Evolutionary conservation across 2,329 filamentous ascomycete species (phyloP).

Genomic region (Trichophyton schoenleinii): DNA sequence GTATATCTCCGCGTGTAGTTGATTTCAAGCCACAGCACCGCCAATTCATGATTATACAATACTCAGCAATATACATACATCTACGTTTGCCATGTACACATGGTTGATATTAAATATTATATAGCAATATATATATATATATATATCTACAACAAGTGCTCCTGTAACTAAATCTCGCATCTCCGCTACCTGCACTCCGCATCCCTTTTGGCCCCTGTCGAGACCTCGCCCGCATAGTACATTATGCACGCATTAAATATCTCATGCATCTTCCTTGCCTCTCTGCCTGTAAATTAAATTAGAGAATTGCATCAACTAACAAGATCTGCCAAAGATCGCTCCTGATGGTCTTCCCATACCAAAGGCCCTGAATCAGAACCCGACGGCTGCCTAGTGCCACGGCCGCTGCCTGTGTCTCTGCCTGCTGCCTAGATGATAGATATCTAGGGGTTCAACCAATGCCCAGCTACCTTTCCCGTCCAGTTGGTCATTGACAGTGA

Average conservation of each 20-base stretch:
- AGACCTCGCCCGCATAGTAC: not conserved
- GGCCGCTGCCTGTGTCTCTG: not conserved
- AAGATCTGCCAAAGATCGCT: not conserved
- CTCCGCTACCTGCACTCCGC: not conserved
- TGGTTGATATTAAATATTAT: too few species aligned
- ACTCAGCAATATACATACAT: too few species aligned
- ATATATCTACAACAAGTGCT: too few species aligned
- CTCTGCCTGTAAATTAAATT: not conserved
- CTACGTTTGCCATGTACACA: too few species aligned
- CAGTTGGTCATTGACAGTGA: not conserved
- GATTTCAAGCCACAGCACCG: not conserved
- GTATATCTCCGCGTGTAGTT: not conserved
- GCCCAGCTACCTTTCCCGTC: not conserved
- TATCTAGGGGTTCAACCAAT: not conserved
- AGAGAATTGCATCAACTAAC: not conserved
- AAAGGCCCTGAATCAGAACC: not conserved
- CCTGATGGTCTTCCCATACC: not conserved
- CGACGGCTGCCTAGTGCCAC: not conserved
- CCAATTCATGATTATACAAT: not conserved
- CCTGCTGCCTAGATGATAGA: not conserved
- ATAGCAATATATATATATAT: too few species aligned
- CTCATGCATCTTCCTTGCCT: not conserved
- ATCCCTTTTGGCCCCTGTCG: not conserved
- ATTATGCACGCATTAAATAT: not conserved
- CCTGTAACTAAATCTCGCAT: not conserved